Evolutionary conservation across 108 stramenopile species (phyloP), one percentile per base, ranked within the genome.

Genomic region (Conticribra guillardii): DNA sequence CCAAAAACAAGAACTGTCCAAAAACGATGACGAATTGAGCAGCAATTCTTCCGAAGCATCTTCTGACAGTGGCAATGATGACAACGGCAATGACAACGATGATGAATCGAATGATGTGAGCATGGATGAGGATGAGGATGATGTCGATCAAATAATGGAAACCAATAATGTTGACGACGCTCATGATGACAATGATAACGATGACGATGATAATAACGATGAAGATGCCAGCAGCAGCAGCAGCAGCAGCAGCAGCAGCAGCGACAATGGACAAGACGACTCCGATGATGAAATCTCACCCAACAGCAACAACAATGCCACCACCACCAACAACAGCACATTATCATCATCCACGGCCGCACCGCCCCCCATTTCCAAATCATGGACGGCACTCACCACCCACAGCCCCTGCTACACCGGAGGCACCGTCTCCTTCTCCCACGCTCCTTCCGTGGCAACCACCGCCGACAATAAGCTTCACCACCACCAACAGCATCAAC

Each of bases 391-490:
- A 29, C 58, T 65, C 1, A 73, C 82, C 2, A 85, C 89, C 5
- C 93, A 92, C 71, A 82, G 84, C 17, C 90, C 89, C 1, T 91
- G 86, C 29, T 95, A 87, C 68, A 86, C 89, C 5, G 93, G 93
- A 17, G 93, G 93, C 16, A 90, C 80, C 18, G 76, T 95, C 16
- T 60, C 66, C 28, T 73, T 78, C 56, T 84, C 81, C 31, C 83
- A 71, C 54, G 19, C 76, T 26, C 60, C 55, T 18, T 32, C 22
- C 34, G 50, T 46, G 56, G 14, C 52, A 46, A 48, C 21, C 4
- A 1, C 14, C 30, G 11, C 22, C 48, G 21, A 19, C 47, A n/a
- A 63, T 18, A 30, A 34, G 32, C 28, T 11, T 15, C 19, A 71
- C 67, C 31, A 46, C 51, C 29, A n/a, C 52, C 54, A 4, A 61